Conservation (phyloP, 2,329 filamentous ascomycete genomes). For the Alternaria arborescens region DNA sequence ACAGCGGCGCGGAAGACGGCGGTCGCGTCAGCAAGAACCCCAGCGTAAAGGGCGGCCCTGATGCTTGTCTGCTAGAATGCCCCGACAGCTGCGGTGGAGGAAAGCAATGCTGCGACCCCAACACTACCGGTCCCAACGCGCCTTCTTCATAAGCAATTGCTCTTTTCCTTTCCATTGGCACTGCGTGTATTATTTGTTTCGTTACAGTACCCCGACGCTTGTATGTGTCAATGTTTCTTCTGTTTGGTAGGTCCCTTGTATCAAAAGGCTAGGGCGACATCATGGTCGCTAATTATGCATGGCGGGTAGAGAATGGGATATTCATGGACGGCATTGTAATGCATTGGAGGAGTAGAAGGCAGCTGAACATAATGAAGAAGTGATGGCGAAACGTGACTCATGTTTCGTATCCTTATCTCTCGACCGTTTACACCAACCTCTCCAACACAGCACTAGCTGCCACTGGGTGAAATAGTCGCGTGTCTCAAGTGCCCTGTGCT, state of each 20-base stretch:
- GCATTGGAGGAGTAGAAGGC: background rate
- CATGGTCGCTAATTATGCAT: background rate
- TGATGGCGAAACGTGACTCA: background rate
- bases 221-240: slow-evolving; percentile 1
- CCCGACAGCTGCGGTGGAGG: slow-evolving; percentile 54
- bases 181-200: slow-evolving; percentile 1
- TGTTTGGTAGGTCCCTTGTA: background rate
- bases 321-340: background rate
- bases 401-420: background rate
- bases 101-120: slow-evolving; percentile 54
- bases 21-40: slow-evolving; percentile 43
- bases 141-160: slow-evolving; percentile 20
- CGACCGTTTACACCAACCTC: slow-evolving; percentile 1
- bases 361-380: background rate
- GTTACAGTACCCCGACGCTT: slow-evolving; percentile 2
- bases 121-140: slow-evolving; percentile 34
- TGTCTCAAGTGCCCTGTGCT: background rate
- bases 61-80: slow-evolving; percentile 55
- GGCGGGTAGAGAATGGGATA: background rate
- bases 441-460: background rate
- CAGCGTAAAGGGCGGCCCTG: slow-evolving; percentile 48
- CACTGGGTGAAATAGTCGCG: background rate
- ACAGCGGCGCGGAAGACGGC: slow-evolving; percentile 42
- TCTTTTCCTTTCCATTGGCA: background rate
- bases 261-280: background rate